A percentile compares a stretch with the other conserved stretches of the same genome.
phyloP scores from a whole-genome alignment of 2,329 filamentous ascomycete genomes.

The Myriosclerotinia scirpicola region DNA sequence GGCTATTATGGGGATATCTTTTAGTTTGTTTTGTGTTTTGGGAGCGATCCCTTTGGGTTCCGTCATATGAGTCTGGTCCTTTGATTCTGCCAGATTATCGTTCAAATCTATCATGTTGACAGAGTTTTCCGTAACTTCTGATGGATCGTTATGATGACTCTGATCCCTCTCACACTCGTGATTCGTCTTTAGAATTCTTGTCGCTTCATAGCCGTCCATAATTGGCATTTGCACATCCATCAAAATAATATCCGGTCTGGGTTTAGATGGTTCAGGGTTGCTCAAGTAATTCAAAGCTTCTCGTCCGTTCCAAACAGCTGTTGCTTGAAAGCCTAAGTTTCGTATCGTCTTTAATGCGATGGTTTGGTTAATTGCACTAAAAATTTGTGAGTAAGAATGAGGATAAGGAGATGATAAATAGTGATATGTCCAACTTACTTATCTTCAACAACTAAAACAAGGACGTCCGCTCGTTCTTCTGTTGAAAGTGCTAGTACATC shows the following conservation, averaged over 20 bases:
- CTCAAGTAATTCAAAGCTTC: conserved; percentile 35
- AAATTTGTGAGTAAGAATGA: conserved; percentile 9
- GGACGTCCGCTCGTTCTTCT: conserved; percentile 28
- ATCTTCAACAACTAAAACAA: conserved; percentile 35
- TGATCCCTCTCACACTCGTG: conserved; percentile 22
- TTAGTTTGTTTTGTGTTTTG: conserved; percentile 35
- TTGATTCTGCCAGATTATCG: conserved; percentile 25
- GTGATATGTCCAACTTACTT: conserved; percentile 28
- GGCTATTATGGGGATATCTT: conserved; percentile 50
- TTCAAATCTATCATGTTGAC: not conserved
- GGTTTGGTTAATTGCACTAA: conserved; percentile 35
- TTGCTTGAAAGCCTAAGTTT: conserved; percentile 33
- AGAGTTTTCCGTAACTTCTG: conserved; percentile 40
- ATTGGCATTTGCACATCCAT: conserved; percentile 57
- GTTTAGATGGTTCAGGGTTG: conserved; percentile 26
- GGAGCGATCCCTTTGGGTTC: not conserved
- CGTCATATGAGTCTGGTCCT: conserved; percentile 1
- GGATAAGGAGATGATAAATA: not conserved
- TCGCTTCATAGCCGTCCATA: conserved; percentile 52
- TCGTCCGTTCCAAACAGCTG: conserved; percentile 35
- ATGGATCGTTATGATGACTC: not conserved
- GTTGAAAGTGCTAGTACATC: not conserved
- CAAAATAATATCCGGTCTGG: conserved; percentile 32
- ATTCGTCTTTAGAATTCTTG: conserved; percentile 46
- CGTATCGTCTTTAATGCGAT: conserved; percentile 34